Base-by-base conservation (phyloP, 495 filamentous ascomycete species). In the Cudoniella acicularis region DNA sequence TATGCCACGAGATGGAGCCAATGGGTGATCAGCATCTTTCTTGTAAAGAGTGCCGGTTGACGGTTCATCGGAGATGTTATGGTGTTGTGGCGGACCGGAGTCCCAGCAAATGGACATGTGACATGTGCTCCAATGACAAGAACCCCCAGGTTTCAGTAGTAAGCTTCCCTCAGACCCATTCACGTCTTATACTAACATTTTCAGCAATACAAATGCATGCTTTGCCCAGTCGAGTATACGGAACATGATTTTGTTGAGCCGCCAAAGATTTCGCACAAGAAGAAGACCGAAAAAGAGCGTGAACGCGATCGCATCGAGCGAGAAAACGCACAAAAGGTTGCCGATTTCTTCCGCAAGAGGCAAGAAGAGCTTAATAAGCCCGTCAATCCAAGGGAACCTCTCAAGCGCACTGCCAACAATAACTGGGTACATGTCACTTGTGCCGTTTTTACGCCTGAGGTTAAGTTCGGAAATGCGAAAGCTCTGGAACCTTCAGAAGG, bases 381-480 rank as follows among this genome's bases (percentile, higher is more conserved):
- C 2, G 72, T 87, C 21, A 82, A 88, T 64, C 94, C 94, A 24
- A 89, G 95, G 17, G 94, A 98, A 64, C 87, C 94, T 2, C 73
- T 99, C 53, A 99, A 99, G 75, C 80, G 89, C 25, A 99, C 94
- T 0, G 84, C 87, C 9, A 88, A 90, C 57, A 97, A 97, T 72
- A 97, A 98, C 65, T 99, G 94, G 94, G 89, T 96, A n/a, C 94
- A 99, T 67, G 90, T 97, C 24, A 82, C 85, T 43, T 99, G 94
- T 65, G 91, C 94, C 3, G 76, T 97, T 26, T 97, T 87, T 86
- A 90, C 86, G 10, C 89, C 91, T 0, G 94, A 97, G 66, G 85
- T 96, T 63, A 95, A 91, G 67, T 98, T 96, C 69, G 89, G 86
- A 22, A 87, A 89, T 67, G 87, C 92, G 20, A 84, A 87, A 59